A percentile compares a stretch with the other conserved stretches of the same genome.
These are phyloP conservation scores for Leucaena leucocephala DNA, from an alignment of 306 rosid species.

Conservation along the genomic window DNA sequence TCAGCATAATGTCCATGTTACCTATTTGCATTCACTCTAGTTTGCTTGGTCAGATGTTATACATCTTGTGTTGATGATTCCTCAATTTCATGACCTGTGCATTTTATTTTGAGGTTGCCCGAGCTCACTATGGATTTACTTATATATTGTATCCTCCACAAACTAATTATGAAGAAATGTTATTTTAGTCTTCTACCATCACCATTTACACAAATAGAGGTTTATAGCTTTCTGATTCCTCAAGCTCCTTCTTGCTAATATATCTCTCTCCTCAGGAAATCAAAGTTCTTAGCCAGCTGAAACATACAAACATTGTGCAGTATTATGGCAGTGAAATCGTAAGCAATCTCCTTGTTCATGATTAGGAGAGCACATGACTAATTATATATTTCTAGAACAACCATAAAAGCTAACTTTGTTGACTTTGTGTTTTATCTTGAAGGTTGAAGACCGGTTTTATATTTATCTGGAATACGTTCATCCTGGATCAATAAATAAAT, in stretches of 20 bases:
- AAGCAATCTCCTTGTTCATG: constrained; percentile 47
- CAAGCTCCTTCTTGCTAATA: constrained; percentile 29
- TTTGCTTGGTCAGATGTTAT: constrained; percentile 18
- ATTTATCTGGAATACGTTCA: constrained; percentile 92
- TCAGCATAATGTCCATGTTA: background rate
- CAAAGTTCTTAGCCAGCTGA: constrained; percentile 80
- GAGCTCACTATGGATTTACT: background rate
- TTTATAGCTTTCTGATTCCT: constrained; percentile 6
- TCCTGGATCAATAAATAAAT: constrained; percentile 94
- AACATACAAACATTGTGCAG: constrained; percentile 94
- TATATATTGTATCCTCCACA: background rate
- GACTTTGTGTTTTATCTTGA: constrained; percentile 35
- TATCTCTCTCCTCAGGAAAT: constrained; percentile 67
- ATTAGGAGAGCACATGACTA: constrained; percentile 27
- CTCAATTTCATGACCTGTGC: constrained; percentile 17
- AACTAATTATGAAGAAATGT: background rate
- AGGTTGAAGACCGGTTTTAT: constrained; percentile 80
- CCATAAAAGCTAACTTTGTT: constrained; percentile 20
- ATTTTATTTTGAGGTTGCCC: background rate
- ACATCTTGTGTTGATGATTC: constrained; percentile 9
- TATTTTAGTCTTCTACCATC: background rate
- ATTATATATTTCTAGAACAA: constrained; percentile 8
- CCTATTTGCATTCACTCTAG: background rate
- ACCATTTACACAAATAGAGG: background rate
- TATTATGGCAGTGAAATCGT: constrained; percentile 93